These are phyloP conservation scores for Ceratocystis alfenasii DNA, from an alignment of 2,329 filamentous ascomycete species.

Conservation along the genomic window DNA sequence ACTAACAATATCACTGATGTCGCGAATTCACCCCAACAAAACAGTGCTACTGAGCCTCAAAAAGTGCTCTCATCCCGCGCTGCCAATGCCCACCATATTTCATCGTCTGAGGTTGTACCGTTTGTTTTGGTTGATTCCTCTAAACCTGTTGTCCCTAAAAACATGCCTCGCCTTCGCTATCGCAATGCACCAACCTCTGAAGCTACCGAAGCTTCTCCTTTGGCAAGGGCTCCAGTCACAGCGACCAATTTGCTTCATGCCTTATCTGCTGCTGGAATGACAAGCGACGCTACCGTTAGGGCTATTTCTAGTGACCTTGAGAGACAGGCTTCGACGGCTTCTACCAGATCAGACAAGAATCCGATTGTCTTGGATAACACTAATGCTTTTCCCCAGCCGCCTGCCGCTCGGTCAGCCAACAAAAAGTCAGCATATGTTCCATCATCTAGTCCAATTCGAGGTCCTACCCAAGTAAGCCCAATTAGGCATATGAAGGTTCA, in stretches of 20 bases:
- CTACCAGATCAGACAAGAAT: constrained; percentile 11
- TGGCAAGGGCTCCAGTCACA: neutral
- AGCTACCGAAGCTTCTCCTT: neutral
- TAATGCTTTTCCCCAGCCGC: constrained; percentile 16
- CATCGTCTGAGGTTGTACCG: constrained; percentile 22
- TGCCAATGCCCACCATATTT: constrained; percentile 44
- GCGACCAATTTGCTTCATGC: neutral
- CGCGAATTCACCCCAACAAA: neutral
- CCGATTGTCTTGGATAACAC: constrained; percentile 16
- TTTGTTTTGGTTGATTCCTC: constrained; percentile 19
- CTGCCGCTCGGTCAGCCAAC: neutral
- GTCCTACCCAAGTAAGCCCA: neutral
- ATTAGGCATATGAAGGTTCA: neutral
- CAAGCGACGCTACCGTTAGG: neutral
- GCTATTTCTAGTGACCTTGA: constrained; percentile 3
- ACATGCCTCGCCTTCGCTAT: constrained; percentile 21
- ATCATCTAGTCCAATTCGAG: neutral
- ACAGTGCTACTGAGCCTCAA: neutral
- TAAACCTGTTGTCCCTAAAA: constrained; percentile 16
- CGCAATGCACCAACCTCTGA: constrained; percentile 6
- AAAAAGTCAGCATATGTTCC: neutral
- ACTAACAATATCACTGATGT: neutral
- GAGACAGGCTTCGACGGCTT: constrained; percentile 11
- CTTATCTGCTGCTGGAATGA: neutral
- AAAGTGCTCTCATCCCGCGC: neutral